Conservation (phyloP, 805 yeast species). For the Lachancea fermentati region DNA sequence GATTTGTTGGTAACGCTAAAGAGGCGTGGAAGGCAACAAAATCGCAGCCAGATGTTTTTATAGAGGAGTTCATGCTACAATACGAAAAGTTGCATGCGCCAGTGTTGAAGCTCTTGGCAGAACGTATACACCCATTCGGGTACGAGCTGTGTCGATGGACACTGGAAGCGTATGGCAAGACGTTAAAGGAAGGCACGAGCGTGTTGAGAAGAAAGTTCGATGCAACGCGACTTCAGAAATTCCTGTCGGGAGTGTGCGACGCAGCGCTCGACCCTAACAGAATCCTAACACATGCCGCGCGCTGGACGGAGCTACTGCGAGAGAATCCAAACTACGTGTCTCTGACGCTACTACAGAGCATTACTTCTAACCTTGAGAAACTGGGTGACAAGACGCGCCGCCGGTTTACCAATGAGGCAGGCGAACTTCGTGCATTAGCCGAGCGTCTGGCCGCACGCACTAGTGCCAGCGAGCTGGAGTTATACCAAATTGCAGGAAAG, state of each 20-base stretch:
- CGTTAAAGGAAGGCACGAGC: conserved; percentile 1
- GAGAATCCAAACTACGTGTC: conserved; percentile 5
- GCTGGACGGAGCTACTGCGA: conserved; percentile 3
- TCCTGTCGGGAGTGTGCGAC: conserved; percentile 5
- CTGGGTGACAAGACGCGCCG: conserved; percentile 2
- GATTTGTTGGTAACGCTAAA: conserved; percentile 3
- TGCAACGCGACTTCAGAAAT: conserved; percentile 1
- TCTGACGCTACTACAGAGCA: not conserved
- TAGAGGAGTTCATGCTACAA: conserved; percentile 2
- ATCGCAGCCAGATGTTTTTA: conserved; percentile 2
- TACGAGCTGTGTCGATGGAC: conserved; percentile 8
- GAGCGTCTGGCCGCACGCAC: conserved; percentile 2
- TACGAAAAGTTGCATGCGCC: not conserved
- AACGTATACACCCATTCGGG: conserved; percentile 5
- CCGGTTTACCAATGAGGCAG: not conserved
- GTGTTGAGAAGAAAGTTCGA: conserved; percentile 4
- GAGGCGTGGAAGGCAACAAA: conserved; percentile 5
- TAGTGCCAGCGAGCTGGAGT: not conserved
- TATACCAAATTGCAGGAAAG: conserved; percentile 5
- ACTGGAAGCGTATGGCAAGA: conserved; percentile 1
- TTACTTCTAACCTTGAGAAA: not conserved
- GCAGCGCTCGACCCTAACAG: conserved; percentile 2
- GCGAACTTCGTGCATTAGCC: not conserved
- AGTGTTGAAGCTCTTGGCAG: conserved; percentile 4
- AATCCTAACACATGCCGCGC: conserved; percentile 1